These are phyloP conservation scores for Ceratobasidium sp. DNA, from an alignment of 1,284 basidiomycete species.

Conservation along the genomic window DNA sequence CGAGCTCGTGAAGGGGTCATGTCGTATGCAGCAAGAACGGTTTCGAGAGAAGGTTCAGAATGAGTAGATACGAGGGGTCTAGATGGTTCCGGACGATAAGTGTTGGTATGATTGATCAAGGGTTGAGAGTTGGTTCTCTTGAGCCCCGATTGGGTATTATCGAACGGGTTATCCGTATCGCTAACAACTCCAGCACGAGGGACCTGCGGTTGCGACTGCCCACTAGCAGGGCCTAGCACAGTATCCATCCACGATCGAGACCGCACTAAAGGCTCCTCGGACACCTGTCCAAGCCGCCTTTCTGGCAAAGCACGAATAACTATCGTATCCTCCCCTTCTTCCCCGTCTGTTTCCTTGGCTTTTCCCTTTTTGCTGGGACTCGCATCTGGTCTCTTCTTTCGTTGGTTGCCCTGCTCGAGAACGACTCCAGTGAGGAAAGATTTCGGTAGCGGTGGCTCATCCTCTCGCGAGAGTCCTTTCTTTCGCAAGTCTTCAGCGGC, in stretches of 20 bases:
- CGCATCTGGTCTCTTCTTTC: slow-evolving; percentile 9
- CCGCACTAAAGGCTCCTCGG: slow-evolving; percentile 17
- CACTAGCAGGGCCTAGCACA: slow-evolving; percentile 29
- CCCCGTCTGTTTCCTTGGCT: slow-evolving; percentile 21
- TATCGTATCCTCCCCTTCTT: slow-evolving; percentile 19
- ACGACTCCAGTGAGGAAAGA: slow-evolving; percentile 38
- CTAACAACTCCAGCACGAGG: slow-evolving; percentile 19
- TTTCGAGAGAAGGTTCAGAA: slow-evolving; percentile 34
- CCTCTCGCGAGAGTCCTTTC: slow-evolving; percentile 41
- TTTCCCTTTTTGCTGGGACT: slow-evolving; percentile 35
- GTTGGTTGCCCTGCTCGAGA: slow-evolving; percentile 27
- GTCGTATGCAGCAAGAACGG: slow-evolving; percentile 40
- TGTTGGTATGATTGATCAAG: neutral
- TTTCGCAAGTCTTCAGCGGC: slow-evolving; percentile 41
- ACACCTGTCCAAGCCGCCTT: slow-evolving; percentile 27
- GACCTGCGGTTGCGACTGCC: neutral
- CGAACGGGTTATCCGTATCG: slow-evolving; percentile 37
- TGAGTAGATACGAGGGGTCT: slow-evolving; percentile 13
- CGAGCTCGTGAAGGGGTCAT: slow-evolving; percentile 42
- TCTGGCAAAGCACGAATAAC: slow-evolving; percentile 39
- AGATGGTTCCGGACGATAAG: slow-evolving; percentile 21
- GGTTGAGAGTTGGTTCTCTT: slow-evolving; percentile 39
- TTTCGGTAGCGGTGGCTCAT: slow-evolving; percentile 29
- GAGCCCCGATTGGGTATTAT: slow-evolving; percentile 13
- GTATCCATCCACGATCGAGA: slow-evolving; percentile 44